phyloP scores from a whole-genome alignment of 2,329 filamentous ascomycete genomes.

The Bipolaris sorokiniana region DNA sequence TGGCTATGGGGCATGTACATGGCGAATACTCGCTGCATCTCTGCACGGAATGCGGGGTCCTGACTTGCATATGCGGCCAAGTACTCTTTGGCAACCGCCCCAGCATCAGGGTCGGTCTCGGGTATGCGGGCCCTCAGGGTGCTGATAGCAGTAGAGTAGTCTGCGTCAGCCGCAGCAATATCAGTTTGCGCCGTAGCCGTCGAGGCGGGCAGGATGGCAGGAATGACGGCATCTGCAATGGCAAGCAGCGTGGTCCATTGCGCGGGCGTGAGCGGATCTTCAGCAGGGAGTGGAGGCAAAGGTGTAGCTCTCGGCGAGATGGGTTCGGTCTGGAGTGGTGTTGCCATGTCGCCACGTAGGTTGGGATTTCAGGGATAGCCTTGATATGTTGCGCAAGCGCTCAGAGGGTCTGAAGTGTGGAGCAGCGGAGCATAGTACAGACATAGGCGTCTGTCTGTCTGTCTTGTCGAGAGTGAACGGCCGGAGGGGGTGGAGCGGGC shows the following conservation, averaged over 20 bases:
- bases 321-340: constrained; percentile 25
- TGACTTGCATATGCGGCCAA: constrained; percentile 60
- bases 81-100: constrained; percentile 58
- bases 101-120: constrained; percentile 38
- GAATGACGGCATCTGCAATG: constrained; percentile 64
- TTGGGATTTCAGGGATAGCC: constrained; percentile 11
- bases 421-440: constrained; percentile 1
- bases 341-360: constrained; percentile 31
- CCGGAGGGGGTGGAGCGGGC: not conserved
- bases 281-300: constrained; percentile 55
- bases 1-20: constrained; percentile 57
- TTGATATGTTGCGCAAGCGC: constrained; percentile 3
- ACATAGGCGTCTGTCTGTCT: constrained; percentile 5
- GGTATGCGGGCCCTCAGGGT: constrained; percentile 38
- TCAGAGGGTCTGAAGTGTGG: constrained; percentile 12
- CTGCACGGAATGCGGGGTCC: constrained; percentile 60
- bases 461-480: constrained; percentile 1
- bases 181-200: constrained; percentile 45
- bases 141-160: constrained; percentile 57
- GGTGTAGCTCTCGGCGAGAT: constrained; percentile 50
- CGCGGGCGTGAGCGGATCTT: constrained; percentile 57
- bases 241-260: constrained; percentile 67
- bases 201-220: constrained; percentile 59
- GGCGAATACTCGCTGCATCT: constrained; percentile 57
- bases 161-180: constrained; percentile 57